Conservation (phyloP, 208 protist genomes). For the Zelonia costaricensis region DNA sequence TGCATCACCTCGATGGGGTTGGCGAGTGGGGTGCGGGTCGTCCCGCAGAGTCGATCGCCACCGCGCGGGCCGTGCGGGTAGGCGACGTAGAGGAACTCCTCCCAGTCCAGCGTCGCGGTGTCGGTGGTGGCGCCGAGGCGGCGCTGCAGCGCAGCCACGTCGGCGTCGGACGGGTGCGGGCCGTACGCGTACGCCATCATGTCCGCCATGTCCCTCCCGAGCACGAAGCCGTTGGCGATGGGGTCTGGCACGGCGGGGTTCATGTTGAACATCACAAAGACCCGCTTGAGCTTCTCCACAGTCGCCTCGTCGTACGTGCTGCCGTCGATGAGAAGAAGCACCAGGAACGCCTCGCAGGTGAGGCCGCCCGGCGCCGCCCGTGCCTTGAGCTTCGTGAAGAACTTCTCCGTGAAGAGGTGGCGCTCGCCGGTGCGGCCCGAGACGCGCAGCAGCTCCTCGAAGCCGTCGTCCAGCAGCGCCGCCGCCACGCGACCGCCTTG, state of each 20-base stretch:
- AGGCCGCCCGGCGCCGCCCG: slow-evolving; percentile 38
- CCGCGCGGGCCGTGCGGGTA: slow-evolving; percentile 38
- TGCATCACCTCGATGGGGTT: slow-evolving; percentile 24
- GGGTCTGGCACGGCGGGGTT: slow-evolving; percentile 22
- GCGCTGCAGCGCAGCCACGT: slow-evolving; percentile 30
- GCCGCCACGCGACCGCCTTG: slow-evolving; percentile 8
- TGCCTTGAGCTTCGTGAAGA: slow-evolving; percentile 43
- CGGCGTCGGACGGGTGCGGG: slow-evolving; percentile 20
- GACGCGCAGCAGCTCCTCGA: slow-evolving; percentile 45
- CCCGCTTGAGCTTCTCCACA: slow-evolving; percentile 34
- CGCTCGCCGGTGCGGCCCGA: slow-evolving; percentile 18
- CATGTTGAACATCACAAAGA: slow-evolving; percentile 77
- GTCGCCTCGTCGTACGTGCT: slow-evolving; percentile 42
- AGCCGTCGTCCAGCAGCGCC: slow-evolving; percentile 14
- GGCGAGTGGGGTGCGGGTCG: slow-evolving; percentile 18
- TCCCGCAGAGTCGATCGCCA: slow-evolving; percentile 21
- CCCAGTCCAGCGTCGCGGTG: slow-evolving; percentile 75
- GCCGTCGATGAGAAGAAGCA: slow-evolving; percentile 59
- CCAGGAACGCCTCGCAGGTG: slow-evolving; percentile 61
- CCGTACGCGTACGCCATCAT: slow-evolving; percentile 49
- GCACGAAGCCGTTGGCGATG: slow-evolving; percentile 41
- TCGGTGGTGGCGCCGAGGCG: slow-evolving; percentile 44
- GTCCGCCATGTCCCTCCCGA: slow-evolving; percentile 43
- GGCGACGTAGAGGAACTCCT: slow-evolving; percentile 74
- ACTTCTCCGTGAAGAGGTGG: slow-evolving; percentile 13